Evolutionary conservation across 129 eudicot species (phyloP).

Genomic region (Pittosporum tobira): DNA sequence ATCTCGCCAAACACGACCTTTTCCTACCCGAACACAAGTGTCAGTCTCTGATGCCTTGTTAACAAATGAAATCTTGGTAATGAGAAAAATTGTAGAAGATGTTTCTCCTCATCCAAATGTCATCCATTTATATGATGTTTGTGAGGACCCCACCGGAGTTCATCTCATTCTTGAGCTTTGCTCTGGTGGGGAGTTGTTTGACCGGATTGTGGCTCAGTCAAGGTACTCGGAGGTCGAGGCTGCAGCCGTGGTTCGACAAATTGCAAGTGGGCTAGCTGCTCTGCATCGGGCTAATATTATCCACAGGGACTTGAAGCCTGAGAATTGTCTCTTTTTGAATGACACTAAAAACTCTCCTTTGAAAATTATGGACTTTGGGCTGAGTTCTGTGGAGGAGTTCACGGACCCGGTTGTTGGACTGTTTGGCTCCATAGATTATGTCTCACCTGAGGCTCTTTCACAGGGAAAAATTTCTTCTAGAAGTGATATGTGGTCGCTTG

Average conservation of each 20-base stretch:
- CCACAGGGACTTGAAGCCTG: conserved; percentile 80
- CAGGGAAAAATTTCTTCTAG: conserved; percentile 40
- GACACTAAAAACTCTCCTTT: conserved; percentile 44
- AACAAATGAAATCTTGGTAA: conserved; percentile 68
- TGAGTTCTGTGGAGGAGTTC: conserved; percentile 77
- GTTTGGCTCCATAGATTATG: conserved; percentile 85
- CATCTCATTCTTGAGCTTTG: conserved; percentile 66
- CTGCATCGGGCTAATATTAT: conserved; percentile 57
- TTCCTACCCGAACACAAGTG: conserved; percentile 34
- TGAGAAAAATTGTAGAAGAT: conserved; percentile 68
- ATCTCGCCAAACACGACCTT: conserved; percentile 5
- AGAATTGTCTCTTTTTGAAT: conserved; percentile 61
- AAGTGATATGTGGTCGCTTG: conserved; percentile 82
- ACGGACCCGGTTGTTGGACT: conserved; percentile 78
- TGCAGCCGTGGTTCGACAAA: conserved; percentile 61
- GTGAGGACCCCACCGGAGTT: conserved; percentile 61
- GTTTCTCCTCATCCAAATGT: conserved; percentile 72
- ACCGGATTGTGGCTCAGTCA: conserved; percentile 62
- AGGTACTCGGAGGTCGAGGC: conserved; percentile 69
- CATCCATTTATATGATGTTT: conserved; percentile 64
- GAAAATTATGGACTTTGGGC: conserved; percentile 83
- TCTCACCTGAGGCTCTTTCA: conserved; percentile 78
- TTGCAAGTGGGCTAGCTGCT: conserved; percentile 55
- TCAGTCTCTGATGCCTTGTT: conserved; percentile 60
- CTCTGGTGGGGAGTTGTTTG: conserved; percentile 77